These are phyloP conservation scores for Brassica cretica DNA, from an alignment of 345 rosid genomes.

Conservation along the genomic window DNA sequence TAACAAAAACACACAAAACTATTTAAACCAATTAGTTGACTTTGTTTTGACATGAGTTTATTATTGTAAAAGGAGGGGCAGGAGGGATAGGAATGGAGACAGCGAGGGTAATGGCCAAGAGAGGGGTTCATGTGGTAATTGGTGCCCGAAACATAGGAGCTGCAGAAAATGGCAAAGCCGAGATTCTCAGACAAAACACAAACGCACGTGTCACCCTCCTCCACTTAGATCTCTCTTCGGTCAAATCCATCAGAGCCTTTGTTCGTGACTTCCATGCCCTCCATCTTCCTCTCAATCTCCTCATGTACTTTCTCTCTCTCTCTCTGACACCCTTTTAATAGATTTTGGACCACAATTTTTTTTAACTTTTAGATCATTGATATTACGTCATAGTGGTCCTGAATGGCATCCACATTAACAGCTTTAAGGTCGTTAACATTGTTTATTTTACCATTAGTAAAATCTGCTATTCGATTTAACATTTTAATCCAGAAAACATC, in stretches of 20 bases:
- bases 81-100: conserved; percentile 95
- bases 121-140: conserved; percentile 69
- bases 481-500: background rate
- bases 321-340: background rate
- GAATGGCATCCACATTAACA: conserved; percentile 1
- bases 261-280: conserved; percentile 38
- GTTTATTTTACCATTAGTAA: background rate
- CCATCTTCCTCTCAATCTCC: conserved; percentile 41
- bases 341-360: conserved; percentile 1
- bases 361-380: conserved; percentile 17
- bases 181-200: conserved; percentile 40
- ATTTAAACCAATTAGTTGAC: background rate
- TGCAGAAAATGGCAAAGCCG: conserved; percentile 61
- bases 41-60: background rate
- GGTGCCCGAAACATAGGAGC: conserved; percentile 77
- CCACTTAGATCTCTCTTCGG: conserved; percentile 40
- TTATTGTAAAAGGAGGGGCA: conserved; percentile 63
- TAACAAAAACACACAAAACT: background rate
- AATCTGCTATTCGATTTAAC: background rate
- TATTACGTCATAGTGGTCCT: background rate
- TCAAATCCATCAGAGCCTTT: conserved; percentile 38
- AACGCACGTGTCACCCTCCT: conserved; percentile 41
- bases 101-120: conserved; percentile 65
- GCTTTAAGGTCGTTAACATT: background rate
- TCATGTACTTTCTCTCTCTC: conserved; percentile 26